Evolutionary conservation across 345 rosid genomes (phyloP).

Genomic region (Limnanthes douglasii): DNA sequence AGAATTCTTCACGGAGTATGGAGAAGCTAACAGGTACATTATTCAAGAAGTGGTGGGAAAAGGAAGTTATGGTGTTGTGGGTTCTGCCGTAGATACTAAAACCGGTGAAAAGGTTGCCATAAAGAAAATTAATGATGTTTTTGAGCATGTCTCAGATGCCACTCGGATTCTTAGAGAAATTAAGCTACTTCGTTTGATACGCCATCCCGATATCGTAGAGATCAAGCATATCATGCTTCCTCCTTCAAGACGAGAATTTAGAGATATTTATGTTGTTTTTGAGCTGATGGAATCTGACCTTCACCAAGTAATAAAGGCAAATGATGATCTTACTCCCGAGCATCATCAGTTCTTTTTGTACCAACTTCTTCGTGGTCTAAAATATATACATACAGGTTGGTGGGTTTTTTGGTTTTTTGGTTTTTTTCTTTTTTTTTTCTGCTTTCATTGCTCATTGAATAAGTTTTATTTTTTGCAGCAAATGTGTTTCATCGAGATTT

Average conservation of each 20-base stretch:
- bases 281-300: constrained; percentile 99
- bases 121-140: constrained; percentile 92
- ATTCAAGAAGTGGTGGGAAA: constrained; percentile 92
- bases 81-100: constrained; percentile 71
- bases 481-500: constrained; percentile 95
- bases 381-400: constrained; percentile 83
- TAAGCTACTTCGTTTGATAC: constrained; percentile 82
- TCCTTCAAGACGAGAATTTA: constrained; percentile 89
- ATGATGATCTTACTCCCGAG: constrained; percentile 93
- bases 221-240: constrained; percentile 97
- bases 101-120: constrained; percentile 89
- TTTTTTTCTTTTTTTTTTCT: constrained; percentile 4
- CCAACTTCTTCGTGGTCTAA: constrained; percentile 95
- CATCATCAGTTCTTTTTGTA: constrained; percentile 93
- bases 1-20: constrained; percentile 96
- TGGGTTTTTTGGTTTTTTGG: neutral
- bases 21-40: constrained; percentile 82
- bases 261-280: constrained; percentile 86
- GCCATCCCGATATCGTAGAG: constrained; percentile 90
- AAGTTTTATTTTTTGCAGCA: constrained; percentile 32
- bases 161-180: constrained; percentile 94
- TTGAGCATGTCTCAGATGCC: constrained; percentile 97
- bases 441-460: constrained; percentile 2
- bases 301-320: constrained; percentile 92
- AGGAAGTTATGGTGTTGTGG: constrained; percentile 98